phyloP scores from a whole-genome alignment of 805 yeast species.

The Saccharomycopsis sp. region DNA sequence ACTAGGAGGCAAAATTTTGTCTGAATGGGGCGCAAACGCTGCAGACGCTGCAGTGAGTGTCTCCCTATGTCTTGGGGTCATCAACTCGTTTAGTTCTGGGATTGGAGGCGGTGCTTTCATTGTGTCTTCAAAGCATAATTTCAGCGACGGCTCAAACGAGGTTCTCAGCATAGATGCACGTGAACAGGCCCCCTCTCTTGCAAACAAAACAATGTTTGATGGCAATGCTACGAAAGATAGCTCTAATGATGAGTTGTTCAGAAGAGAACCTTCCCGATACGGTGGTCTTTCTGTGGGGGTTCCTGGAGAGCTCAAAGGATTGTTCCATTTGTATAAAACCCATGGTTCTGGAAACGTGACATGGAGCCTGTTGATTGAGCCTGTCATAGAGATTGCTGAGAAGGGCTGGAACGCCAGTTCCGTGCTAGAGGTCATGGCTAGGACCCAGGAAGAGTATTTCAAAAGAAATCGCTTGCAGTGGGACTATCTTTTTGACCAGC shows the following conservation, averaged over 20 bases:
- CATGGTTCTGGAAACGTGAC: constrained; percentile 67
- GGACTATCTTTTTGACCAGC: constrained; percentile 38
- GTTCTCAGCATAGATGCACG: constrained; percentile 74
- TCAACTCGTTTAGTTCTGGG: constrained; percentile 79
- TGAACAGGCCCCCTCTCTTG: constrained; percentile 71
- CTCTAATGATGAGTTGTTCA: constrained; percentile 24
- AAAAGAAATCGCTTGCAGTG: constrained; percentile 38
- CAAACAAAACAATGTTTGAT: constrained; percentile 61
- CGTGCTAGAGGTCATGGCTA: constrained; percentile 33
- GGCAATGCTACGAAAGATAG: background rate
- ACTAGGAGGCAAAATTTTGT: constrained; percentile 51
- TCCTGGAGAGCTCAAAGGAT: constrained; percentile 88
- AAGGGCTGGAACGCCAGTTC: constrained; percentile 55
- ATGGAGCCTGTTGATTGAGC: constrained; percentile 71
- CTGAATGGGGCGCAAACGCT: constrained; percentile 62
- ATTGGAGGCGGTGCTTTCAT: constrained; percentile 91
- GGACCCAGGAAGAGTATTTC: constrained; percentile 33
- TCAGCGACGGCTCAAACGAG: constrained; percentile 33
- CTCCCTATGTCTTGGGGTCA: constrained; percentile 79
- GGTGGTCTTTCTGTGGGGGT: constrained; percentile 88
- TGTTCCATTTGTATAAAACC: constrained; percentile 48
- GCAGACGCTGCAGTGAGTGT: constrained; percentile 92
- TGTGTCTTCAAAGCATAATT: constrained; percentile 32
- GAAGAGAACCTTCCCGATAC: constrained; percentile 45
- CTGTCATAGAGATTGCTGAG: constrained; percentile 61